Evolutionary conservation across 2,329 filamentous ascomycete species (phyloP).

Genomic region (Ophiosphaerella herpotricha): DNA sequence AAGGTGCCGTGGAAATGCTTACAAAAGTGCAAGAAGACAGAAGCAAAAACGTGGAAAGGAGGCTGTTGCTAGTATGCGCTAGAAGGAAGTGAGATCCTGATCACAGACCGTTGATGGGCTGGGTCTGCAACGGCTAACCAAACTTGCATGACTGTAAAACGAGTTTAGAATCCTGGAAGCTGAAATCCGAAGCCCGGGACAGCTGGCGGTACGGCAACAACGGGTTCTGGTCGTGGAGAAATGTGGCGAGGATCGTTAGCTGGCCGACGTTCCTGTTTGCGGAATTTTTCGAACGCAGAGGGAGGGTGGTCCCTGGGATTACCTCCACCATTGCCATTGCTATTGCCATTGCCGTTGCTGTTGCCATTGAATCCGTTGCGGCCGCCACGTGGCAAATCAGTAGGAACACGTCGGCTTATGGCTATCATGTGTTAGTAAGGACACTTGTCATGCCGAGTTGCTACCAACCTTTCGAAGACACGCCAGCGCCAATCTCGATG

Average conservation of each 20-base stretch:
- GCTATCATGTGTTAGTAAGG: constrained; percentile 28
- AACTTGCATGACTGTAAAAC: not conserved
- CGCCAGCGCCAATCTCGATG: constrained; percentile 96
- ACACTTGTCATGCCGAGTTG: not conserved
- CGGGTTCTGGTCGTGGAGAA: constrained; percentile 42
- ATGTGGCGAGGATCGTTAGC: constrained; percentile 39
- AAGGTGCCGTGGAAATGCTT: too few relatives aligned
- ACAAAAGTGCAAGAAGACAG: too few relatives aligned
- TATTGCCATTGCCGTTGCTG: constrained; percentile 16
- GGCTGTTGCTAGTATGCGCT: too few relatives aligned
- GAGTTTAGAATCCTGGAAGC: constrained; percentile 35
- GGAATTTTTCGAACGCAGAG: constrained; percentile 19
- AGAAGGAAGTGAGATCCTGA: too few relatives aligned
- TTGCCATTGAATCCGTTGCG: constrained; percentile 20
- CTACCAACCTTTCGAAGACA: constrained; percentile 79
- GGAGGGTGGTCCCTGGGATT: constrained; percentile 5
- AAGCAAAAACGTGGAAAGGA: too few relatives aligned
- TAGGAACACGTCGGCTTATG: constrained; percentile 43
- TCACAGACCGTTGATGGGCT: too few relatives aligned
- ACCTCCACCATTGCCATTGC: constrained; percentile 11
- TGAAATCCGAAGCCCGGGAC: constrained; percentile 62
- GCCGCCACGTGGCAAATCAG: constrained; percentile 34
- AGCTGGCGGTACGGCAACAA: constrained; percentile 58
- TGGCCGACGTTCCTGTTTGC: constrained; percentile 33
- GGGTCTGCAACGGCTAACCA: too few relatives aligned